phyloP scores from a whole-genome alignment of 306 rosid genomes.

The Vigna nakashimae region DNA sequence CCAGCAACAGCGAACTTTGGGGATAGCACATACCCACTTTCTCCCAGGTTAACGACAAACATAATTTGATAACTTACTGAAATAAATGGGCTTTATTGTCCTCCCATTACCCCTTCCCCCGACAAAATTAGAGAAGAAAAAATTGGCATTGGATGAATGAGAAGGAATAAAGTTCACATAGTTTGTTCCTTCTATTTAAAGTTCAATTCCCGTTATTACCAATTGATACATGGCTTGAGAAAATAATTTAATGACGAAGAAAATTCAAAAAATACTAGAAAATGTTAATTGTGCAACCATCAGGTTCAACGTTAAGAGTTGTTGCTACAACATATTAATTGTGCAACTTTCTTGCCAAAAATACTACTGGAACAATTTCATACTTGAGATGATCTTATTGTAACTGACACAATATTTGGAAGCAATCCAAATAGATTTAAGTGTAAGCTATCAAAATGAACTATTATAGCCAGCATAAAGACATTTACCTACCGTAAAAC shows the following conservation, averaged over 20 bases:
- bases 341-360: neutral
- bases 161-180: neutral
- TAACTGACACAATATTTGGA: neutral
- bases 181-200: neutral
- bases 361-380: neutral
- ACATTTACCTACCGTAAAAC: constrained; percentile 4
- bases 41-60: neutral
- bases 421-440: neutral
- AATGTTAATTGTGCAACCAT: neutral
- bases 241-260: neutral
- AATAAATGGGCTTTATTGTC: neutral
- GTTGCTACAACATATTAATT: neutral
- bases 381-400: neutral
- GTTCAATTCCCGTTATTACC: neutral
- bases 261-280: neutral
- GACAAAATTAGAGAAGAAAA: neutral
- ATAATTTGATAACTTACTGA: neutral
- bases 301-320: neutral
- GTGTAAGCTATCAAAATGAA: neutral
- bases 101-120: neutral
- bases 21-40: neutral
- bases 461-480: neutral
- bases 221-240: neutral
- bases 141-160: neutral
- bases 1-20: neutral